Percentiles rank a stretch among this genome's conserved stretches.
Conservation (phyloP, 2,329 filamentous ascomycete species). For the Orbilia brochopaga region DNA sequence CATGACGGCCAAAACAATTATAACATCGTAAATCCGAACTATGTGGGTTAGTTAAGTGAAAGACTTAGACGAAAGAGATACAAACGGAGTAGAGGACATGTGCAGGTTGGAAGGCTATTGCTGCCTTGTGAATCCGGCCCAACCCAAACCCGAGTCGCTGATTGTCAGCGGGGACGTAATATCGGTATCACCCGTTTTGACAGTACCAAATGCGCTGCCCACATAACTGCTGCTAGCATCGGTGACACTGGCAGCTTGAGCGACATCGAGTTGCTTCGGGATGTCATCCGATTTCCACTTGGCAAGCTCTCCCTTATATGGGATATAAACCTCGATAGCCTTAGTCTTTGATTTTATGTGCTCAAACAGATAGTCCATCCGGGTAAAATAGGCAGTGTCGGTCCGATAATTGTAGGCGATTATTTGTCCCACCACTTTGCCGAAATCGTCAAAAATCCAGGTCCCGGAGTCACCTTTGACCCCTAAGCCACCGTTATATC, state of each 20-base stretch:
- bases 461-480: conserved; percentile 48
- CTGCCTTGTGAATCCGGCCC: conserved; percentile 35
- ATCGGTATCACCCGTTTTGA: conserved; percentile 43
- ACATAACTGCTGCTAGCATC: conserved; percentile 42
- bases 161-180: conserved; percentile 43
- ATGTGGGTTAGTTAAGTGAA: too few species aligned
- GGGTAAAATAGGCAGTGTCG: conserved; percentile 44
- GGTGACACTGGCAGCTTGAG: conserved; percentile 33
- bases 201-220: conserved; percentile 38
- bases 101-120: background rate
- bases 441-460: conserved; percentile 50
- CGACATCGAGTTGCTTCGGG: conserved; percentile 32
- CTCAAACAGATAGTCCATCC: conserved; percentile 50
- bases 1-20: too few species aligned
- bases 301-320: conserved; percentile 45
- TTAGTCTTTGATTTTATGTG: conserved; percentile 50
- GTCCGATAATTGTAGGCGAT: conserved; percentile 50
- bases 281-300: conserved; percentile 48
- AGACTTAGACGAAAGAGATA: too few species aligned
- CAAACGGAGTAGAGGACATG: too few species aligned
- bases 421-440: conserved; percentile 50
- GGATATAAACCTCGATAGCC: conserved; percentile 47
- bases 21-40: too few species aligned
- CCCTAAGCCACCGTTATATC: conserved; percentile 45
- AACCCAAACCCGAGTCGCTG: conserved; percentile 46